A percentile compares a stretch with the other conserved stretches of the same genome.
These are phyloP conservation scores for Wakefieldia striispora DNA, from an alignment of 768 basidiomycete species.

Conservation along the genomic window DNA sequence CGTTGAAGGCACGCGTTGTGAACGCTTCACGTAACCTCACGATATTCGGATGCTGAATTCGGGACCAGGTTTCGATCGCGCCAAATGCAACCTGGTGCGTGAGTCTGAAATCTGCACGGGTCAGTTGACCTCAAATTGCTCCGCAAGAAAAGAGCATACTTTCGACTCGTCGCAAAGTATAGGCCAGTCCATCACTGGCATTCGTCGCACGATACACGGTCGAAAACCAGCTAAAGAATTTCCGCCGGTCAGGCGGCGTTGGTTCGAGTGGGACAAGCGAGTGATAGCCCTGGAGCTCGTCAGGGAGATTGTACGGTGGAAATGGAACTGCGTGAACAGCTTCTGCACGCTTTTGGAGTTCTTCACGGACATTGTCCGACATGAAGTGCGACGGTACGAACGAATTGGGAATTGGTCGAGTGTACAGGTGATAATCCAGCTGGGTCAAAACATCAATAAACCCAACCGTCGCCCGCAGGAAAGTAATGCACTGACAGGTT, in stretches of 20 bases:
- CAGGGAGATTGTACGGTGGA: conserved; percentile 63
- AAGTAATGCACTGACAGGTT: conserved; percentile 53
- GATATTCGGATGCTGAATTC: conserved; percentile 82
- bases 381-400: conserved; percentile 74
- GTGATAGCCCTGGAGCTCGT: conserved; percentile 90
- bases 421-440: conserved; percentile 94
- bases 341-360: conserved; percentile 52
- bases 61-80: conserved; percentile 82
- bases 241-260: conserved; percentile 56
- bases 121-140: background rate
- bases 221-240: conserved; percentile 78
- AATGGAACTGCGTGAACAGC: conserved; percentile 35
- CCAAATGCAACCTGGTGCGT: conserved; percentile 78
- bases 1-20: conserved; percentile 89
- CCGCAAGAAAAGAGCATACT: conserved; percentile 44
- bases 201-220: conserved; percentile 82
- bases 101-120: conserved; percentile 71
- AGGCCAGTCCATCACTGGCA: conserved; percentile 71
- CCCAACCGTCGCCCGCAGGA: background rate
- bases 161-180: conserved; percentile 82
- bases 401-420: conserved; percentile 57
- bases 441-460: conserved; percentile 28
- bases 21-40: conserved; percentile 87
- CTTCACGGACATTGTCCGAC: conserved; percentile 70
- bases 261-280: conserved; percentile 78